Evolutionary conservation across 2,329 filamentous ascomycete genomes (phyloP).

Genomic region (Furcasterigmium furcatum): DNA sequence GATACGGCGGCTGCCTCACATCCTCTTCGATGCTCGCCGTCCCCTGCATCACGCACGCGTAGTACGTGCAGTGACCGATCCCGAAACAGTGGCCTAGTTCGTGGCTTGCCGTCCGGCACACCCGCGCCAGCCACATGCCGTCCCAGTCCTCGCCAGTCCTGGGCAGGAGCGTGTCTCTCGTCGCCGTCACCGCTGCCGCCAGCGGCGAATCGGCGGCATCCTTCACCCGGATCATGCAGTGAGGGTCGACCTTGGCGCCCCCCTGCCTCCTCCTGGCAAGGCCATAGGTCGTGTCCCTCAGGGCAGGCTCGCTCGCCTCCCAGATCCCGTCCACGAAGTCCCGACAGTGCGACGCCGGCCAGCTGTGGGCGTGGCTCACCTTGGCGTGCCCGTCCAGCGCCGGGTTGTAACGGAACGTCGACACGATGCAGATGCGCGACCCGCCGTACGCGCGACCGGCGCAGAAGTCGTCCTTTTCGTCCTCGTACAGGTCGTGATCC

Average conservation of each 20-base stretch:
- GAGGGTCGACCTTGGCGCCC: not conserved
- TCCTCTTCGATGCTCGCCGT: conserved; percentile 56
- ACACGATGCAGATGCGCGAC: conserved; percentile 59
- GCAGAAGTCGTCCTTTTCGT: conserved; percentile 63
- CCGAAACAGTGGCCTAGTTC: conserved; percentile 68
- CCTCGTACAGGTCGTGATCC: conserved; percentile 63
- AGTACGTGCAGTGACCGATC: conserved; percentile 63
- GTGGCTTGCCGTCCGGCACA: conserved; percentile 58
- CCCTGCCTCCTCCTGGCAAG: not conserved
- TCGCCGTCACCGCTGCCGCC: conserved; percentile 27
- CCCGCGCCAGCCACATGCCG: conserved; percentile 53
- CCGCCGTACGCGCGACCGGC: conserved; percentile 66
- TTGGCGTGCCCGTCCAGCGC: conserved; percentile 32
- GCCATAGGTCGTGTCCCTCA: conserved; percentile 1
- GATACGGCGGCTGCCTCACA: conserved; percentile 57
- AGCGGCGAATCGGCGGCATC: conserved; percentile 20
- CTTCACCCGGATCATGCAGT: not conserved
- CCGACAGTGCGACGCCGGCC: conserved; percentile 62
- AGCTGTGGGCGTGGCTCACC: conserved; percentile 50
- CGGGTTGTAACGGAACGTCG: conserved; percentile 59
- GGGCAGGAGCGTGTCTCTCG: conserved; percentile 13
- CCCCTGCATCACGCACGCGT: conserved; percentile 62
- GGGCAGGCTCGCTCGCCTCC: not conserved
- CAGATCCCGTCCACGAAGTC: conserved; percentile 41
- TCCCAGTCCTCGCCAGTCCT: conserved; percentile 20